A percentile compares a stretch with the other conserved stretches of the same genome.
Evolutionary conservation across 2,329 filamentous ascomycete genomes (phyloP).

Genomic region (Elsinoe batatas): DNA sequence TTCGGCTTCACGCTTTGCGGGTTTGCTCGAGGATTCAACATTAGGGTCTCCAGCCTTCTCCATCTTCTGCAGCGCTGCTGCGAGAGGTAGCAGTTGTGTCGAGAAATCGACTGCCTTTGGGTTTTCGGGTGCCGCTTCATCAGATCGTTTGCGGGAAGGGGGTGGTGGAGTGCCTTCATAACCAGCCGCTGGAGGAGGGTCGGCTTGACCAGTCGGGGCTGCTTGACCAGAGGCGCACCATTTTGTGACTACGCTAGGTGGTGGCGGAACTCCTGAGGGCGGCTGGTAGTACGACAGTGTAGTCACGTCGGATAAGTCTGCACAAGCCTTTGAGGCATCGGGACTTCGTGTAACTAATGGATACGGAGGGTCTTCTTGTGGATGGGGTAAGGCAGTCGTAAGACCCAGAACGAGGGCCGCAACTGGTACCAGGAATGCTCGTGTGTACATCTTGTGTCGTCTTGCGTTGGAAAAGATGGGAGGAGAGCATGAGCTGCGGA

Average conservation of each 20-base stretch:
- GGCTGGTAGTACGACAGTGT: background rate
- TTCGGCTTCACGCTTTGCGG: background rate
- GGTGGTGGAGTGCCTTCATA: background rate
- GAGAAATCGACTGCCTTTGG: background rate
- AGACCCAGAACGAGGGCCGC: background rate
- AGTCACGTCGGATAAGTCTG: background rate
- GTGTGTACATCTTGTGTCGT: background rate
- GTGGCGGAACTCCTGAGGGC: background rate
- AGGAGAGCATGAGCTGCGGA: background rate
- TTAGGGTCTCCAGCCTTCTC: background rate
- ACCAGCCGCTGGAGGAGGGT: background rate
- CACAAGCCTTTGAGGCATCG: background rate
- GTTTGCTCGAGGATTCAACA: no score
- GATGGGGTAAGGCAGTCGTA: background rate
- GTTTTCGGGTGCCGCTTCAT: background rate
- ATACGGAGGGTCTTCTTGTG: background rate
- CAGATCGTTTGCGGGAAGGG: background rate
- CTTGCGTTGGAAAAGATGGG: background rate
- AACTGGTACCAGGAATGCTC: background rate
- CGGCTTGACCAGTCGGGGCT: background rate
- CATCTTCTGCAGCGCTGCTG: background rate
- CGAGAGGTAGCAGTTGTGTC: background rate
- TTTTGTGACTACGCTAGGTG: background rate
- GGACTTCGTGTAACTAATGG: background rate
- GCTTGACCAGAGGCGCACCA: background rate